These are phyloP conservation scores for Fusarium bulbicola DNA, from an alignment of 2,329 filamentous ascomycete species.

Conservation along the genomic window DNA sequence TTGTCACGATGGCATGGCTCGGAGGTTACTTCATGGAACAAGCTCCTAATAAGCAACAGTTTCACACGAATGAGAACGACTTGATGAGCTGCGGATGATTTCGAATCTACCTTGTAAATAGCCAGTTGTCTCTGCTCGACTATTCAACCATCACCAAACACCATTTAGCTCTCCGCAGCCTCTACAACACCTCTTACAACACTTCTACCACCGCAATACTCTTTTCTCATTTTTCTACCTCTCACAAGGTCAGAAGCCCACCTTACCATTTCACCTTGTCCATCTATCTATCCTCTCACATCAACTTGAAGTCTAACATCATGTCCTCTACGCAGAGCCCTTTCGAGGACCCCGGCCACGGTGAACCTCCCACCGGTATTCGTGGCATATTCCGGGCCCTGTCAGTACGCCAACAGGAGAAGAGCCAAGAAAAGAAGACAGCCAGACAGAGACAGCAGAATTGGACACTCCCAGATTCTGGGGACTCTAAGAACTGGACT, in stretches of 20 bases:
- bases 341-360: neutral
- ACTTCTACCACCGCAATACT: neutral
- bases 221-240: neutral
- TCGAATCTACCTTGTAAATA: neutral
- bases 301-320: neutral
- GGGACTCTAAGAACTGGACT: neutral
- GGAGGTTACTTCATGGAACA: neutral
- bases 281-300: neutral
- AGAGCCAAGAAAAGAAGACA: neutral
- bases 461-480: neutral
- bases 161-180: neutral
- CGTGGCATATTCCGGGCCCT: neutral
- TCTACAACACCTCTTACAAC: neutral
- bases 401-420: neutral
- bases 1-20: neutral
- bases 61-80: neutral
- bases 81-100: neutral
- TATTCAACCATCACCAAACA: neutral
- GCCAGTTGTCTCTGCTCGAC: neutral
- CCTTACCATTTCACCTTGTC: neutral
- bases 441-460: neutral
- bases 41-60: neutral
- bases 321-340: neutral
- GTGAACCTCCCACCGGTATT: neutral
- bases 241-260: too few relatives aligned